Conservation (phyloP, 257 asterid genomes). For the Fraxinus anomala region DNA sequence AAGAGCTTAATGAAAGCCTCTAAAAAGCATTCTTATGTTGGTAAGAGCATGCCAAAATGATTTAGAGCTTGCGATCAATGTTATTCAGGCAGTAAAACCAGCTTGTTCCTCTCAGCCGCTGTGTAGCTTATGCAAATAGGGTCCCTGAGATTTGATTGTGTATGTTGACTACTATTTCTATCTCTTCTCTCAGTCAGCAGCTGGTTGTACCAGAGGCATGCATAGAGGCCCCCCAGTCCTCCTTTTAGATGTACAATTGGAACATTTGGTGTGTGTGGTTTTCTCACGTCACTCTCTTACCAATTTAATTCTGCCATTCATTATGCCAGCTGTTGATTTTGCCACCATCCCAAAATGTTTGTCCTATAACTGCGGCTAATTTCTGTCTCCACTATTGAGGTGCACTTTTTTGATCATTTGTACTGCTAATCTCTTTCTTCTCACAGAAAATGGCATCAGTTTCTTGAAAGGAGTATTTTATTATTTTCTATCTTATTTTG, state of each 20-base stretch:
- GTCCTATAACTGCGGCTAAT: constrained; percentile 15
- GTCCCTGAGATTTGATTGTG: constrained; percentile 33
- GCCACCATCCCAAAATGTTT: constrained; percentile 28
- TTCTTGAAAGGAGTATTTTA: neutral
- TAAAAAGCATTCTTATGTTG: neutral
- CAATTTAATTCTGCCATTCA: constrained; percentile 34
- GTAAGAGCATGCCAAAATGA: constrained; percentile 5
- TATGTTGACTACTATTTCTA: constrained; percentile 24
- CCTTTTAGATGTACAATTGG: constrained; percentile 27
- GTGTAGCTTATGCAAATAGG: constrained; percentile 32
- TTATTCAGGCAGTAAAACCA: constrained; percentile 24
- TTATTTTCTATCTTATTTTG: neutral
- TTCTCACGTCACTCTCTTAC: constrained; percentile 21
- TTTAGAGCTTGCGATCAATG: constrained; percentile 20
- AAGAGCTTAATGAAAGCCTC: neutral
- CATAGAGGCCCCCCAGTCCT: constrained; percentile 33
- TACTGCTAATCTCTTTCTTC: constrained; percentile 6
- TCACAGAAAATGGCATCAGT: neutral
- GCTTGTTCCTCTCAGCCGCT: constrained; percentile 29
- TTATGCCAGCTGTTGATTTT: constrained; percentile 44
- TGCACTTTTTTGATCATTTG: constrained; percentile 18
- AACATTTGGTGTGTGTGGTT: constrained; percentile 33
- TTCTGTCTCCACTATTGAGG: neutral
- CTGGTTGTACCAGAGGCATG: constrained; percentile 25
- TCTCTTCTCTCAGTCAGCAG: constrained; percentile 20